Evolutionary conservation across 1,139 yeast species (phyloP), one percentile per base, ranked within the genome.

Genomic region (Suhomyces yuchorum): DNA sequence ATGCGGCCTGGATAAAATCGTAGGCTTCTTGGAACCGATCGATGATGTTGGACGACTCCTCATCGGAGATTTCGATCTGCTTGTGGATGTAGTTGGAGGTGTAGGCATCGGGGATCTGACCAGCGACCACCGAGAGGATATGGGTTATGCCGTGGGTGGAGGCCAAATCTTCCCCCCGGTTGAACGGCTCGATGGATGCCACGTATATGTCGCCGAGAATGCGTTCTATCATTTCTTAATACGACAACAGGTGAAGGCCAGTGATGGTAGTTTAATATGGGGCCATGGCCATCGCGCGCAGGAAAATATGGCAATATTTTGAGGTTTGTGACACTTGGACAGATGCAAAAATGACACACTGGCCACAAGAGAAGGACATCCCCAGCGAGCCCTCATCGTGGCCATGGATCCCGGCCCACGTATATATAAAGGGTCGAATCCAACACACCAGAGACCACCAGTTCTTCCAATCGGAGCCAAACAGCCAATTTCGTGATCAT

Each of bases 1-100:
- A 68, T 0, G 92, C 91, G 2, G 65, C 58, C 40, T 85, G 86
- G 8, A 93, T 87, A 63, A 88, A 90, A 11, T 67, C 67, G 57
- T 85, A 85, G 2, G 87, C 73, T 40, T 77, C 77, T 12, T 78
- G 76, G 49, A 93, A 77, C 54, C 78, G 72, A 47, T 81, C 79
- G 51, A 91, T 63, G 11, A 93, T 75, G 55, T 92, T 84, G 20
- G 84, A 80, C 5, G 76, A 76, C 19, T 68, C 67, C 46, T 78
- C 80, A 62, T 93, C 99, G 51, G 88, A 85, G 7, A 92, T 71
- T 14, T 82, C 81, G 33, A 92, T 74, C 53, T 85, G 88, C 49
- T 82, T 73, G 56, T 83, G 82, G 12, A 68, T 70, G 62, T 85
- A 84, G 38, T 74, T 67, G 6, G 63, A 60, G 26, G 74, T 68